Base-by-base conservation (phyloP, 768 basidiomycete genomes). In the Boletus tylopilopsis region DNA sequence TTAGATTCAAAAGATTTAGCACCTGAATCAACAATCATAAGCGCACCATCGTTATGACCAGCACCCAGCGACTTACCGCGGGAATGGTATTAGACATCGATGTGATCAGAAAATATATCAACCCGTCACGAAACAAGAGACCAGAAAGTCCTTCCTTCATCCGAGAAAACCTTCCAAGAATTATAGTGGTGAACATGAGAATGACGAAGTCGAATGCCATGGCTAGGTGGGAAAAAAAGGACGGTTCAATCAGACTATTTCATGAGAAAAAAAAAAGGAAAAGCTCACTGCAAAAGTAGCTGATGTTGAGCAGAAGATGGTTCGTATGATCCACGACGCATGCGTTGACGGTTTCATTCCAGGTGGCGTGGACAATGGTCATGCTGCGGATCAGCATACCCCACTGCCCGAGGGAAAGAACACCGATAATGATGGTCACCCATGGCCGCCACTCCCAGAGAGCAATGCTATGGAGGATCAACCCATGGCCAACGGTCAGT, bases 121-220 rank as follows among this genome's bases (percentile, higher is more conserved):
- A 69, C 18, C 87, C 86, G 57, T 87, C 85, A n/a, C 77, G 74
- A 68, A 87, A 85, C 43, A 89, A 76, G 40, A 89, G 66, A 56
- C 76, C 74, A 76, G 84, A 85, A n/a, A 88, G 72, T 25, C 60
- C 60, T 51, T 75, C 79, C 5, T 79, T 82, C 56, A 77, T 78
- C 34, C 75, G 72, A 22, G 57, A 58, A 44, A 53, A 60, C 51
- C 71, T 71, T 38, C 76, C 69, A 24, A 87, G 71, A 1, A 80
- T 78, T 22, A 79, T 54, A 11, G 78, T 71, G 1, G 82, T 84
- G 54, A 81, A 76, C 12, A 74, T 56, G 21, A 85, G 69, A 52
- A 87, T 82, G 33, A 77, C 65, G 25, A 84, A 73, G 57, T 87
- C 84, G 56, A 86, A 87, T 24, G 67, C 77, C 83, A 87, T 85